A percentile compares a stretch with the other conserved stretches of the same genome.
Evolutionary conservation across 2,329 filamentous ascomycete species (phyloP).

Genomic region (Sarocladiaceae sp.): DNA sequence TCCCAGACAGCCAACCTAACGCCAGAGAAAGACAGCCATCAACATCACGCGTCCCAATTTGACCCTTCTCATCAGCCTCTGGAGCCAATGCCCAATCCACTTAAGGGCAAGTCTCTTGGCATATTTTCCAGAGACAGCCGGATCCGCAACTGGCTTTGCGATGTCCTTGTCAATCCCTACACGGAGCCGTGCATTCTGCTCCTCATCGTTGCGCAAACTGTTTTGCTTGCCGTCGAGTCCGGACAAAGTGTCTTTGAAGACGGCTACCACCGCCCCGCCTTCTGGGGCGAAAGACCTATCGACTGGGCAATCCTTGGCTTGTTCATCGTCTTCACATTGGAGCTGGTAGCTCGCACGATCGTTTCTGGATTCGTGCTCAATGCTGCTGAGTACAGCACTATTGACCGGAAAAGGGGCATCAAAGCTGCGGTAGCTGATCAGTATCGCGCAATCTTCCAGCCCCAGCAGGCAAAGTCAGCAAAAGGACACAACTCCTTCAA

Average conservation of each 20-base stretch:
- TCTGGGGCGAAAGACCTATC: conserved; percentile 63
- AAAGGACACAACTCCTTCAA: conserved; percentile 39
- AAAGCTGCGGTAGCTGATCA: conserved; percentile 69
- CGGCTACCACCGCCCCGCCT: conserved; percentile 50
- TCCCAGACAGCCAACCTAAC: conserved; percentile 36
- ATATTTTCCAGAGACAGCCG: conserved; percentile 75
- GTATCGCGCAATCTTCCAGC: conserved; percentile 73
- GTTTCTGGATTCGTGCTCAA: conserved; percentile 94
- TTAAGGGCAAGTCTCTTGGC: conserved; percentile 80
- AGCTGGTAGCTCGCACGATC: conserved; percentile 75
- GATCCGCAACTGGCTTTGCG: conserved; percentile 68
- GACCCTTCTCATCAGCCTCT: conserved; percentile 13
- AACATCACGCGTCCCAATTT: conserved; percentile 15
- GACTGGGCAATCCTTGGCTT: conserved; percentile 78
- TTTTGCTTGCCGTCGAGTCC: conserved; percentile 82
- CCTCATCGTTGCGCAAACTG: conserved; percentile 79
- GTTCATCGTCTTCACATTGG: conserved; percentile 85
- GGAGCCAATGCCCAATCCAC: conserved; percentile 53
- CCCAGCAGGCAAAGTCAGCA: conserved; percentile 65
- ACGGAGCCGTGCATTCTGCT: conserved; percentile 82
- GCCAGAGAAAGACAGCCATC: conserved; percentile 37
- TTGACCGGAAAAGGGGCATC: conserved; percentile 70
- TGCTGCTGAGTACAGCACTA: conserved; percentile 83
- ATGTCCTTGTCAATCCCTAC: conserved; percentile 77
- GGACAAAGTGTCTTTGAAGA: conserved; percentile 61